Conservation (phyloP, 2,329 filamentous ascomycete species). For the Exserohilum rostratum region DNA sequence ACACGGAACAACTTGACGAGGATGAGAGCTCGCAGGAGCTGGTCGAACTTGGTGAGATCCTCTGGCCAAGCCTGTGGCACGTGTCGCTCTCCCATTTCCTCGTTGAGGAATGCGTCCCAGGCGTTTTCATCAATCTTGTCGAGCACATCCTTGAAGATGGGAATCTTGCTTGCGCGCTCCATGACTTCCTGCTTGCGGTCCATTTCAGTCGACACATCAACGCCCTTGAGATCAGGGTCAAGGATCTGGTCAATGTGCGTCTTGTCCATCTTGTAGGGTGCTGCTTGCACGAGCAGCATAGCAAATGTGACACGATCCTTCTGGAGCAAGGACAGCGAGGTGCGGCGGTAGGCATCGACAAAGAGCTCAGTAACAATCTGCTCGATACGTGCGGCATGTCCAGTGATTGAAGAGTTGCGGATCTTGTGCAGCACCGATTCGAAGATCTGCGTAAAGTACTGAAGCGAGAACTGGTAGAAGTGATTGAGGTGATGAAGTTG, state of each 20-base stretch:
- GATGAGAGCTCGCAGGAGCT: slow-evolving; percentile 80
- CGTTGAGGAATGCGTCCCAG: slow-evolving; percentile 83
- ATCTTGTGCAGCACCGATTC: slow-evolving; percentile 86
- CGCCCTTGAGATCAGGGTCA: slow-evolving; percentile 75
- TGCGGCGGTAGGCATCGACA: slow-evolving; percentile 87
- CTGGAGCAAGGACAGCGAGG: slow-evolving; percentile 89
- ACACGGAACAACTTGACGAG: slow-evolving; percentile 94
- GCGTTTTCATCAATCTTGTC: slow-evolving; percentile 64
- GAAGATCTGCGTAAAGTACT: slow-evolving; percentile 98
- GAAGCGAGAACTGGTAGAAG: slow-evolving; percentile 98
- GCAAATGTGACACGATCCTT: slow-evolving; percentile 94
- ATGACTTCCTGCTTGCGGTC: slow-evolving; percentile 72
- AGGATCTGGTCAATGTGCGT: slow-evolving; percentile 83
- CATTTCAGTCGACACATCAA: slow-evolving; percentile 75
- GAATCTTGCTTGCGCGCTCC: slow-evolving; percentile 69
- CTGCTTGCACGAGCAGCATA: slow-evolving; percentile 91
- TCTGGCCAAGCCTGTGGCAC: slow-evolving; percentile 79
- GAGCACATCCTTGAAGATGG: slow-evolving; percentile 74
- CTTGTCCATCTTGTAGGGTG: slow-evolving; percentile 96
- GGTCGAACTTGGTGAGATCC: slow-evolving; percentile 69
- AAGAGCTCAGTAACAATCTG: slow-evolving; percentile 92
- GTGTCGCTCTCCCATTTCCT: slow-evolving; percentile 84
- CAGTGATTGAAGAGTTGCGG: slow-evolving; percentile 72
- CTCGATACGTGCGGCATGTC: slow-evolving; percentile 81
- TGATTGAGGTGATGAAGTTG: slow-evolving; percentile 98